Percentiles rank a stretch among this genome's conserved stretches.
phyloP scores from a whole-genome alignment of 2,329 filamentous ascomycete species.

The Aureobasidium sp. region DNA sequence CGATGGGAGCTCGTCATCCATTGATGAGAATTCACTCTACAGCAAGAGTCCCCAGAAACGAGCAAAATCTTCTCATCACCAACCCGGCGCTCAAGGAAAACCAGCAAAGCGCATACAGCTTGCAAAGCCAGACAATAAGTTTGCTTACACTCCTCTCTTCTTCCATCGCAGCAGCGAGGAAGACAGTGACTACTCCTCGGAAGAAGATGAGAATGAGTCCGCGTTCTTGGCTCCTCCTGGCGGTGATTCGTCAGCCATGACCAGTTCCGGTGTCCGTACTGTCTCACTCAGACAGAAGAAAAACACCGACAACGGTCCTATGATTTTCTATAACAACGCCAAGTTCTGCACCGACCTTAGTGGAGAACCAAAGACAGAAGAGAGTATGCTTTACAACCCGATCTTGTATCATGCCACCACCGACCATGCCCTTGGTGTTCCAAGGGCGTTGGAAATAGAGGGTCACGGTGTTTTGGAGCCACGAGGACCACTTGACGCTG shows the following conservation, averaged over 20 bases:
- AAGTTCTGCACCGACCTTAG: constrained; percentile 76
- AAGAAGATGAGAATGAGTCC: constrained; percentile 30
- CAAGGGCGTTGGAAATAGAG: not conserved
- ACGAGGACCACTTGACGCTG: constrained; percentile 27
- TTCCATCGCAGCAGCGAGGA: constrained; percentile 39
- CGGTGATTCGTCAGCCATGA: constrained; percentile 37
- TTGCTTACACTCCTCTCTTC: constrained; percentile 43
- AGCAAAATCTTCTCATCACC: constrained; percentile 13
- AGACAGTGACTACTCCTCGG: constrained; percentile 31
- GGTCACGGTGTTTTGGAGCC: constrained; percentile 22
- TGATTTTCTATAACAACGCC: constrained; percentile 77
- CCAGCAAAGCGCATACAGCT: not conserved
- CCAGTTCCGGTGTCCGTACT: constrained; percentile 42
- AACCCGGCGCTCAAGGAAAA: not conserved
- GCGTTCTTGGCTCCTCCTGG: constrained; percentile 23
- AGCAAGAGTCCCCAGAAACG: constrained; percentile 26
- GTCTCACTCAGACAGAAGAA: constrained; percentile 37
- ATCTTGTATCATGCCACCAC: constrained; percentile 28
- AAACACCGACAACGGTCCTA: constrained; percentile 60
- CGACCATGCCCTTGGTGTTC: constrained; percentile 29
- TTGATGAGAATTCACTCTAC: constrained; percentile 17
- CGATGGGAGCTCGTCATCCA: constrained; percentile 21
- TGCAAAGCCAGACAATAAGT: constrained; percentile 26
- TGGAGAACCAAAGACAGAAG: constrained; percentile 46
- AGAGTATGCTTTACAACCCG: constrained; percentile 15